Percentiles rank a stretch among this genome's conserved stretches.
Conservation (phyloP, 306 rosid species). For the Cucurbita argyrosperma region DNA sequence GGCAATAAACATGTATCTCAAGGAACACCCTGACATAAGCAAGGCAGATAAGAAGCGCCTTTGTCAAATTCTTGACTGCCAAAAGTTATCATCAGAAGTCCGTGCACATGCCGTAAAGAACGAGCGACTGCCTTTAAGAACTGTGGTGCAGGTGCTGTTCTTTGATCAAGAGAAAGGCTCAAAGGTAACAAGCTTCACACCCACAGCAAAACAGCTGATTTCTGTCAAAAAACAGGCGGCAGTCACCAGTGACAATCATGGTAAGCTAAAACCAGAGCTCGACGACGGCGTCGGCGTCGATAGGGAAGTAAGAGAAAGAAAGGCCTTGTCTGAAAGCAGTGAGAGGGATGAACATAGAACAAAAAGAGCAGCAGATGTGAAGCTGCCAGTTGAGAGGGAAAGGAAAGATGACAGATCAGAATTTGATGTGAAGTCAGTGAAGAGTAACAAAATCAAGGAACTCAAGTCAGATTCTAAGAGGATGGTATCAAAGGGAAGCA, state of each 20-base stretch:
- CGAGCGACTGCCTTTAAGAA: conserved; percentile 7
- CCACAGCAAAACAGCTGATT: conserved; percentile 18
- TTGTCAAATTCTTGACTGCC: conserved; percentile 15
- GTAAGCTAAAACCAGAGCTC: conserved; percentile 4
- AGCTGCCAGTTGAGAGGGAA: conserved; percentile 26
- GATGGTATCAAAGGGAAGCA: conserved; percentile 34
- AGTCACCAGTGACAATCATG: conserved; percentile 10
- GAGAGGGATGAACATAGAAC: conserved; percentile 30
- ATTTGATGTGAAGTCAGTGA: conserved; percentile 29
- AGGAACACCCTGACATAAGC: conserved; percentile 20
- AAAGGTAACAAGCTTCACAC: background rate
- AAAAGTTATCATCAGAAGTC: conserved; percentile 9
- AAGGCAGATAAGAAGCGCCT: conserved; percentile 11
- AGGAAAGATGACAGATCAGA: conserved; percentile 25
- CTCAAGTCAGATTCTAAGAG: conserved; percentile 34
- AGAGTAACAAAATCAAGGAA: conserved; percentile 22
- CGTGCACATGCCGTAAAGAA: conserved; percentile 15
- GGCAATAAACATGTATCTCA: conserved; percentile 76
- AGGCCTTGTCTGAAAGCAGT: conserved; percentile 20
- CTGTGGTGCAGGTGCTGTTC: conserved; percentile 14
- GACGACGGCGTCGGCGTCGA: conserved; percentile 23
- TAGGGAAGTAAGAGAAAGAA: conserved; percentile 28
- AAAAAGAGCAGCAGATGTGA: conserved; percentile 32
- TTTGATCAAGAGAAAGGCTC: conserved; percentile 10
- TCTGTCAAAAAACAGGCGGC: conserved; percentile 29